Conservation (phyloP, 176 grass and related monocot genomes). For the maize (Zea mays) region Zm-B73-REFERENCE-NAM-5.0 NC_050102.1:149559001-149559500, state of each 20-base stretch:
- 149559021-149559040: conserved; percentile 65
- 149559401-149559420: conserved; percentile 82
- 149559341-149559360: conserved; percentile 69
- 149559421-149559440: conserved; percentile 84
- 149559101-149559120: conserved; percentile 77
- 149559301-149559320: conserved; percentile 79
- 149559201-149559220: not conserved
- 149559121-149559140: conserved; percentile 96
- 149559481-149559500: not conserved
- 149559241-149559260: not conserved
- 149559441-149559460: conserved; percentile 68
- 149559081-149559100: conserved; percentile 89
- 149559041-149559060: conserved; percentile 85
- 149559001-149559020: conserved; percentile 81
- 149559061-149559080: conserved; percentile 71
- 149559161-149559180: conserved; percentile 71
- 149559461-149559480: conserved; percentile 26
- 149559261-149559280: conserved; percentile 32
- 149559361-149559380: conserved; percentile 98
- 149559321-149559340: conserved; percentile 82
- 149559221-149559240: not conserved
- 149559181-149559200: conserved; percentile 41
- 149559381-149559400: conserved; percentile 86
- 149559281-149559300: conserved; percentile 85
- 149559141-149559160: conserved; percentile 91